phyloP scores from a whole-genome alignment of 2,329 filamentous ascomycete species.

The Aureobasidium leucospermi region DNA sequence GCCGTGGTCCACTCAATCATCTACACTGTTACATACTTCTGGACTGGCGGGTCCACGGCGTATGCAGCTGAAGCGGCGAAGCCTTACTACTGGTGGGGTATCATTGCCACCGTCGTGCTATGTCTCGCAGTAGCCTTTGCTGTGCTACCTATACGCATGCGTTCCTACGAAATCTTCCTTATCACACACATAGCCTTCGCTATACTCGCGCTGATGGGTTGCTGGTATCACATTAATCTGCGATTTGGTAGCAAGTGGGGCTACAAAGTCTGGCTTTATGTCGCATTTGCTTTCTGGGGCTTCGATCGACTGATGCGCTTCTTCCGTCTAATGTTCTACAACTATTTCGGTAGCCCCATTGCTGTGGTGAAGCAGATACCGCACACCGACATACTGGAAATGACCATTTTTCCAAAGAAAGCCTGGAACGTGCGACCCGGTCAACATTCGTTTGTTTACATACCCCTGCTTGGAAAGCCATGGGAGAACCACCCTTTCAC shows the following conservation, averaged over 20 bases:
- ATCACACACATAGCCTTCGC: conserved; percentile 37
- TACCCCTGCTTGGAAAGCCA: conserved; percentile 34
- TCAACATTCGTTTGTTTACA: conserved; percentile 42
- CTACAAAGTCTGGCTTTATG: conserved; percentile 43
- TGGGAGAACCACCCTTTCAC: conserved; percentile 54
- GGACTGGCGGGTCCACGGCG: conserved; percentile 1
- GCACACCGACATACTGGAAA: conserved; percentile 27
- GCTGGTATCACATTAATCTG: conserved; percentile 37
- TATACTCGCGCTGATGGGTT: conserved; percentile 35
- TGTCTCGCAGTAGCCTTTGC: conserved; percentile 29
- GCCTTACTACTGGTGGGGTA: conserved; percentile 40
- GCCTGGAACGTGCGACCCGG: conserved; percentile 28
- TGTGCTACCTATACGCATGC: conserved; percentile 31
- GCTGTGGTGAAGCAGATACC: conserved; percentile 31
- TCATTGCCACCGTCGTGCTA: conserved; percentile 31
- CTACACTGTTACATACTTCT: conserved; percentile 31
- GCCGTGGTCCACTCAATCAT: conserved; percentile 42
- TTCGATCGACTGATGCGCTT: conserved; percentile 41
- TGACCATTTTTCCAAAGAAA: conserved; percentile 35
- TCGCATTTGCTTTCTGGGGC: conserved; percentile 37
- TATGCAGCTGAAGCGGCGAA: conserved; percentile 23
- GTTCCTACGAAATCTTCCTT: conserved; percentile 40
- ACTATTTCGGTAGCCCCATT: conserved; percentile 30
- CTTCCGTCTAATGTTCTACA: conserved; percentile 25
- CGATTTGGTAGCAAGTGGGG: conserved; percentile 35